Percentiles rank a stretch among this genome's conserved stretches.
Conservation (phyloP, 2,329 filamentous ascomycete genomes). For the Aspergillus costaricaensis region DNA sequence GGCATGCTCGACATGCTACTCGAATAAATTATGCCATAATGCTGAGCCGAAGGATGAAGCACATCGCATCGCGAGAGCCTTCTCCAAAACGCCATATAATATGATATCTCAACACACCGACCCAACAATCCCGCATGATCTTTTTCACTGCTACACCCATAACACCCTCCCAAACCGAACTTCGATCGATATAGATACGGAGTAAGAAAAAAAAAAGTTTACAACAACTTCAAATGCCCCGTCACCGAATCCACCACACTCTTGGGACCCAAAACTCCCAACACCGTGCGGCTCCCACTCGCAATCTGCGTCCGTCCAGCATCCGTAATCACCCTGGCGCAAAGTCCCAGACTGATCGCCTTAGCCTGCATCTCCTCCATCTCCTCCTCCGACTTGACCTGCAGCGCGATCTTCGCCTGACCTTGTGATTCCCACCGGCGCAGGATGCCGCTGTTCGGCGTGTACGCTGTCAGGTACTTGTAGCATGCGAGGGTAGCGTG, state of each 20-base stretch:
- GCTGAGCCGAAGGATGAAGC: not conserved
- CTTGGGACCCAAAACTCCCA: slow-evolving; percentile 81
- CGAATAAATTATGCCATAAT: not conserved
- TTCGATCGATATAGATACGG: too few relatives aligned
- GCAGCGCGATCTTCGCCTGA: slow-evolving; percentile 91
- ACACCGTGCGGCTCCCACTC: slow-evolving; percentile 84
- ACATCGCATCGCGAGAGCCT: not conserved
- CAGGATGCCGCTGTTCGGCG: slow-evolving; percentile 63
- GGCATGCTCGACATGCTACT: too few relatives aligned
- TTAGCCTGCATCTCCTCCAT: slow-evolving; percentile 73
- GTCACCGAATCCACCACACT: slow-evolving; percentile 85
- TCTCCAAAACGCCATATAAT: too few relatives aligned
- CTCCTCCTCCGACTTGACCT: slow-evolving; percentile 82
- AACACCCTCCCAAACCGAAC: too few relatives aligned
- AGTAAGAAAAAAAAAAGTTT: too few relatives aligned
- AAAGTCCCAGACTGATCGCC: slow-evolving; percentile 80
- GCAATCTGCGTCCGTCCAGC: slow-evolving; percentile 98
- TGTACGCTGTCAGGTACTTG: slow-evolving; percentile 69
- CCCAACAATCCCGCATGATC: too few relatives aligned
- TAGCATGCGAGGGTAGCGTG: slow-evolving; percentile 98
- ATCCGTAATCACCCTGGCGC: slow-evolving; percentile 87
- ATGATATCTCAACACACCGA: not conserved
- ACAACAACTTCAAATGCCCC: slow-evolving; percentile 80
- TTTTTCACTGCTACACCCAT: too few relatives aligned
- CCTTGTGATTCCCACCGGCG: slow-evolving; percentile 82